Base-by-base conservation (phyloP, 1,284 basidiomycete species). In the Afroboletus lepidellus region DNA sequence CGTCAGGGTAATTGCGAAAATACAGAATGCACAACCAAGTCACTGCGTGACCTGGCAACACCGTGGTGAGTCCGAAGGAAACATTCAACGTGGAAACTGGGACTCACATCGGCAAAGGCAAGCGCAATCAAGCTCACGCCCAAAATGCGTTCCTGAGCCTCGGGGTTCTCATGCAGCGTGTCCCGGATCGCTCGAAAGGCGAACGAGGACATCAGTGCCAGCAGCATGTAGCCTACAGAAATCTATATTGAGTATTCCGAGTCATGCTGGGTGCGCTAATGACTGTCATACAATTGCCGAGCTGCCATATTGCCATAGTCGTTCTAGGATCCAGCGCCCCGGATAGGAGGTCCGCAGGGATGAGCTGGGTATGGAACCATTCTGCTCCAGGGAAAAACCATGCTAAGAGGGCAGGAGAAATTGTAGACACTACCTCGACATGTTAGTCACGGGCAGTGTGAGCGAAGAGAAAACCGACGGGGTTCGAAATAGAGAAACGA, bases 401-500 rank as follows among this genome's bases (percentile, higher is more conserved):
- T 16, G 79, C 77, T 59, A 84, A 71, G 43, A 89, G 50, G 12
- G 78, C 78, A 30, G 86, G 82, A 5, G 76, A 62, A 24, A 85
- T 71, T 0, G 83, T 86, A 8, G 82, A 81, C 21, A 77, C 85
- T 85, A 57, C 0, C 23, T 16, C 23, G 48, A 21, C 16, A 21
- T 8, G 34, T 64, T 8, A 54, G 42, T 43, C 9, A 29, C 33
- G 8, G 11, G n/a, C 8, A 8, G 8, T 16, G 23, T 2, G 6
- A 8, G 2, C 6, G 3, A 16, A n/a, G 20, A 25, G 18, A n/a
- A 16, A n/a, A 64, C 76, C 57, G 54, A 86, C 86, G 62, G 36
- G 87, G 87, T 65, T 90, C 87, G 15, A 88, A 64, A 63, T 88
- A 81, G 30, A 89, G 69, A 64, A 88, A 90, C 11, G 88, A 69